Evolutionary conservation across 352 stramenopile genomes (phyloP).

Genomic region (Globisporangium spinosum): DNA sequence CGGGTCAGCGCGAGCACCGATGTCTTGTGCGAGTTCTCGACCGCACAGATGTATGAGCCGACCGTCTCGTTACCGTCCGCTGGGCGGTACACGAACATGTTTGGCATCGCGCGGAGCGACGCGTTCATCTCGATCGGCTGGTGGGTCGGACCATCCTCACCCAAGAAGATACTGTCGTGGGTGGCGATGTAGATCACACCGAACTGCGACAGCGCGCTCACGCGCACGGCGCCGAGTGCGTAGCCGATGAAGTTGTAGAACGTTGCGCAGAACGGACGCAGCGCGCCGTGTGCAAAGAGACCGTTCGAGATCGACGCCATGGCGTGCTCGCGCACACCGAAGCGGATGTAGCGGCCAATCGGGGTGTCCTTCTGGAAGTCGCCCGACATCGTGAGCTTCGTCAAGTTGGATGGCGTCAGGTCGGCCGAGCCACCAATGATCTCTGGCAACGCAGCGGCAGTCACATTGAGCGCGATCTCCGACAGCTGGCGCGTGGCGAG

Average conservation of each 20-base stretch:
- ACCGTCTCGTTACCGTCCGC: conserved; percentile 98
- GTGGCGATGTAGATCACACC: conserved; percentile 98
- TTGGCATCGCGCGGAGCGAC: conserved; percentile 94
- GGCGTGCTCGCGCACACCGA: conserved; percentile 97
- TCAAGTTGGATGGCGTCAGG: conserved; percentile 97
- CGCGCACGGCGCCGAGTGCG: conserved; percentile 92
- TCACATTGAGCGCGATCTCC: conserved; percentile 93
- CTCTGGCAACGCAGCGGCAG: conserved; percentile 92
- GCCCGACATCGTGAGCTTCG: conserved; percentile 91
- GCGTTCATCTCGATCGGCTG: conserved; percentile 99
- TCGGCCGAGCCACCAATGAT: conserved; percentile 98
- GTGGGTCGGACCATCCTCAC: conserved; percentile 99
- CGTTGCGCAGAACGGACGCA: conserved; percentile 97
- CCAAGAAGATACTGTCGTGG: conserved; percentile 99
- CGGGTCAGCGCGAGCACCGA: conserved; percentile 93
- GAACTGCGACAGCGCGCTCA: conserved; percentile 93
- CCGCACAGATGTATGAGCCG: conserved; percentile 91
- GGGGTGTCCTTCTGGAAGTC: conserved; percentile 98
- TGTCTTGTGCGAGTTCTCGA: conserved; percentile 85
- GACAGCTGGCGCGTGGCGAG: conserved; percentile 94
- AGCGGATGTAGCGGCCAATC: conserved; percentile 96
- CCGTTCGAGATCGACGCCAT: conserved; percentile 99
- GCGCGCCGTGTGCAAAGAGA: conserved; percentile 95
- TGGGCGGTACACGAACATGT: conserved; percentile 97
- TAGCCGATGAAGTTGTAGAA: conserved; percentile 99